These are phyloP conservation scores for Phylloporus arenicola DNA, from an alignment of 768 basidiomycete genomes.

Conservation along the genomic window DNA sequence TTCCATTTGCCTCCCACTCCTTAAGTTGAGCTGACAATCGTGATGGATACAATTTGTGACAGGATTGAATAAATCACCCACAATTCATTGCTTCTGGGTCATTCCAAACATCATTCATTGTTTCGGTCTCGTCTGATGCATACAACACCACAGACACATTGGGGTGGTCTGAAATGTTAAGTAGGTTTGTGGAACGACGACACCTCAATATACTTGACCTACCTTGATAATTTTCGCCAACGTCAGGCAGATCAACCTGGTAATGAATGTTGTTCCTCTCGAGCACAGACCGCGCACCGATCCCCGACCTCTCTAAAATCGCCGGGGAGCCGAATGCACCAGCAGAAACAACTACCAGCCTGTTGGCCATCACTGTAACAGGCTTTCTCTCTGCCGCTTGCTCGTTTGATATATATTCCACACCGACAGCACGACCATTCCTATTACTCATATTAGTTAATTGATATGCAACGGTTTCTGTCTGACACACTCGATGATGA, in stretches of 20 bases:
- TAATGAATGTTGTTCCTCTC: constrained; percentile 40
- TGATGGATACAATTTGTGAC: neutral
- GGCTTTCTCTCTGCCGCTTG: constrained; percentile 6
- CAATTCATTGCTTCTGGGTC: constrained; percentile 34
- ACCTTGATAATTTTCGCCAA: too few relatives aligned
- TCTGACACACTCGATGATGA: constrained; percentile 32
- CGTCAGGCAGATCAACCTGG: constrained; percentile 65
- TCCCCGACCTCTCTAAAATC: constrained; percentile 57
- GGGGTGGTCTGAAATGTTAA: constrained; percentile 26
- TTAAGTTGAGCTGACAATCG: constrained; percentile 20
- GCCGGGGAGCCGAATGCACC: too few relatives aligned
- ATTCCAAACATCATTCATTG: constrained; percentile 45
- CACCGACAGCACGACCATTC: constrained; percentile 32
- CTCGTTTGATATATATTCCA: constrained; percentile 32
- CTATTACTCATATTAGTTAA: constrained; percentile 12
- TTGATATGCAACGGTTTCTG: neutral
- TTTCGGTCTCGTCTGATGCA: constrained; percentile 41
- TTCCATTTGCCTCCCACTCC: constrained; percentile 35
- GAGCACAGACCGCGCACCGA: constrained; percentile 30
- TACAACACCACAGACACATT: constrained; percentile 12
- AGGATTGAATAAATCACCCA: constrained; percentile 12
- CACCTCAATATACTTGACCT: neutral
- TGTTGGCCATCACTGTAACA: constrained; percentile 25
- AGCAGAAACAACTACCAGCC: constrained; percentile 46
- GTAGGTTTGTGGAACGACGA: too few relatives aligned